phyloP scores from a whole-genome alignment of 345 rosid species.

The Arabidopsis arenosa region DNA sequence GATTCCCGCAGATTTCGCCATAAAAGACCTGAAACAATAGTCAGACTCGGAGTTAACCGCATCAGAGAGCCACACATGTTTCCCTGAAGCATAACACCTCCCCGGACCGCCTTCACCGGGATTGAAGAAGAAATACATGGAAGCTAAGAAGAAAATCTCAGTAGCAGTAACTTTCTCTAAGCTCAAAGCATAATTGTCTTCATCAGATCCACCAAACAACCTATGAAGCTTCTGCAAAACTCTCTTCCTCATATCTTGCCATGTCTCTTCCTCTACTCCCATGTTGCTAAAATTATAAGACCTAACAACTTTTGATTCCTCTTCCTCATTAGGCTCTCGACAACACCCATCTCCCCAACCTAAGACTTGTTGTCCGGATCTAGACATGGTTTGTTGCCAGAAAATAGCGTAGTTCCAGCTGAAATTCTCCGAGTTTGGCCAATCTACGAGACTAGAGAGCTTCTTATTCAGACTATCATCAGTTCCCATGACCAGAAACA shows the following conservation, averaged over 20 bases:
- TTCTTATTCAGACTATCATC: conserved; percentile 82
- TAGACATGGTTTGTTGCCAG: conserved; percentile 92
- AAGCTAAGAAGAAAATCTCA: conserved; percentile 91
- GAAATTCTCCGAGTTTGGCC: conserved; percentile 70
- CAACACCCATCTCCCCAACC: conserved; percentile 99
- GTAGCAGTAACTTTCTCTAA: conserved; percentile 91
- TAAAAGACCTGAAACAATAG: conserved; percentile 86
- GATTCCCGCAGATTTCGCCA: conserved; percentile 80
- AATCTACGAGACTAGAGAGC: conserved; percentile 91
- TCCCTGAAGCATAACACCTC: conserved; percentile 75
- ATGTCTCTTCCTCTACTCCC: conserved; percentile 56
- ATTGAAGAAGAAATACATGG: conserved; percentile 97
- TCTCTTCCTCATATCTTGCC: conserved; percentile 86
- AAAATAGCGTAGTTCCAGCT: conserved; percentile 97
- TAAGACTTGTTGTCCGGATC: conserved; percentile 82
- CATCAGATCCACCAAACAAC: conserved; percentile 85
- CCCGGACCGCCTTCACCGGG: conserved; percentile 94
- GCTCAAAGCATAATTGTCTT: conserved; percentile 79
- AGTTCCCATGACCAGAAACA: conserved; percentile 60
- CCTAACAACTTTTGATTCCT: conserved; percentile 59
- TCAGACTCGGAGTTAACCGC: conserved; percentile 55
- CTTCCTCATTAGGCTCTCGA: conserved; percentile 83
- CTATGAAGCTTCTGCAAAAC: conserved; percentile 86
- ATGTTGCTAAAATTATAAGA: conserved; percentile 44
- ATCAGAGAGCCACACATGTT: conserved; percentile 76